Base-by-base conservation (phyloP, 768 basidiomycete species). In the Sarcomyxa edulis region DNA sequence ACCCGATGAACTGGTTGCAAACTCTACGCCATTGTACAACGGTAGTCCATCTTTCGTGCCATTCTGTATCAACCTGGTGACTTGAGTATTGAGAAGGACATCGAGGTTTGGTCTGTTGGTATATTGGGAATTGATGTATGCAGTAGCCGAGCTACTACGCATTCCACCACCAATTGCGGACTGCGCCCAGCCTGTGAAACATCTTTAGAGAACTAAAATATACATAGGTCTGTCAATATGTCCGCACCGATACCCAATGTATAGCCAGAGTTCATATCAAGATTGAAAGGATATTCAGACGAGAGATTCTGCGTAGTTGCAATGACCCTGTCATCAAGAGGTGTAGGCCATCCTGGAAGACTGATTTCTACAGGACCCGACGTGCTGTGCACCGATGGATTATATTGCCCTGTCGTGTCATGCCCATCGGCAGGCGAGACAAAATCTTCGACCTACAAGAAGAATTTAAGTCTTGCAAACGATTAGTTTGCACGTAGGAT, bases 211-310 rank as follows among this genome's bases (percentile, higher is more conserved):
- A 42, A 12, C 7, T 19, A 22, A 21, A 22, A 25, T 20, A 22
- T 3, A 23, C 22, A 34, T 10, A 8, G 7, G 10, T 9, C 9
- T 7, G 10, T 5, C 3, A 30, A 20, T 2, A 12, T 6, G 3
- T 19, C 33, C 51, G 23, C 21, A 61, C 64, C 55, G 11, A 65
- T 40, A 3, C 64, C 64, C 6, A 61, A 31, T 2, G 46, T 46
- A 26, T 46, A 40, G 1, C 65, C 65, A 2, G 48, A 48, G 41
- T 62, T 60, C 32, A 52, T 47, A 46, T 64, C 62, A 16, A 41
- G 7, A 32, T 52, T 55, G 40, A 46, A 59, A 11, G 57, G 51
- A 36, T 57, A 59, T 29, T 55, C 50, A 14, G 22, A 5, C 4
- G 41, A 22, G 7, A 56, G 28, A 23, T 55, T 45, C 3, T 38